phyloP scores from a whole-genome alignment of 495 filamentous ascomycete genomes.

The Xylaria sp. region DNA sequence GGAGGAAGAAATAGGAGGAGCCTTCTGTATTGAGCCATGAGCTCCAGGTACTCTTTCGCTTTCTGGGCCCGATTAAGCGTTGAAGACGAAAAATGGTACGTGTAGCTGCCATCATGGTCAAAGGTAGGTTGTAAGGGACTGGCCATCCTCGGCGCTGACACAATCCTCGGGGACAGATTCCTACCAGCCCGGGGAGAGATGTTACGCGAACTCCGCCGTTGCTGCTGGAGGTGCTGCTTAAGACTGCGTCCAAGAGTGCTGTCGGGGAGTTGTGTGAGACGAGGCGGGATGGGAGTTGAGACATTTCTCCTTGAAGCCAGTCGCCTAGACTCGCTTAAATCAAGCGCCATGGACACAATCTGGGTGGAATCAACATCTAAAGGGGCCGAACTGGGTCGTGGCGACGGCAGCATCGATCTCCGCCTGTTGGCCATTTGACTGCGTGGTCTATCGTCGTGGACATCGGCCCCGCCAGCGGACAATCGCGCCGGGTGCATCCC shows the following conservation, averaged over 20 bases:
- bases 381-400: constrained; percentile 35
- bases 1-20: constrained; percentile 77
- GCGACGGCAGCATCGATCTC: constrained; percentile 33
- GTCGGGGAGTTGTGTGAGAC: constrained; percentile 51
- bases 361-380: constrained; percentile 79
- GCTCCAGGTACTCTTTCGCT: constrained; percentile 77
- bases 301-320: constrained; percentile 63
- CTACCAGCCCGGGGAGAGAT: constrained; percentile 62
- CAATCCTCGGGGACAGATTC: constrained; percentile 42
- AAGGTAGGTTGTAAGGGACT: constrained; percentile 55
- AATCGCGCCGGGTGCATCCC: neutral
- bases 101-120: constrained; percentile 49
- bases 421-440: constrained; percentile 30
- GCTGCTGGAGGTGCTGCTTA: constrained; percentile 70
- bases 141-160: constrained; percentile 41
- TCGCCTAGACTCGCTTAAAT: constrained; percentile 81
- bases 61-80: constrained; percentile 81
- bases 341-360: constrained; percentile 89
- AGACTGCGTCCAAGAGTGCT: constrained; percentile 59
- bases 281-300: constrained; percentile 58
- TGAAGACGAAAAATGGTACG: constrained; percentile 74
- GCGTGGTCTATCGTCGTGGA: constrained; percentile 30
- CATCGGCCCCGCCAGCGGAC: neutral
- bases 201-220: constrained; percentile 63
- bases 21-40: constrained; percentile 80